phyloP scores from a whole-genome alignment of 352 stramenopile genomes.

The Phytophthora syringae region DNA sequence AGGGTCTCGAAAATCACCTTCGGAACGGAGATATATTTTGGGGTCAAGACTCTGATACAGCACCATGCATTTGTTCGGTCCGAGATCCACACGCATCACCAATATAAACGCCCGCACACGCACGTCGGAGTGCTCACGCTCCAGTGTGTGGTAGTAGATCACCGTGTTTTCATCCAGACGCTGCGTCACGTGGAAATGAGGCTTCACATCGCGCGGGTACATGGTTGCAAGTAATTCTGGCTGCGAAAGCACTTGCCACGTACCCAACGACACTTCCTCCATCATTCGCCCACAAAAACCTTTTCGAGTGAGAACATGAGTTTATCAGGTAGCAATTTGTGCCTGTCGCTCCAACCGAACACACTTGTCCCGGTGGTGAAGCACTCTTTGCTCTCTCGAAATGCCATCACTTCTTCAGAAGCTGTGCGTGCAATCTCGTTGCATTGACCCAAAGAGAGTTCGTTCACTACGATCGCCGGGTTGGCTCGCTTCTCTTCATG shows the following conservation, averaged over 20 bases:
- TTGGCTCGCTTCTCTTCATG: slow-evolving; percentile 55
- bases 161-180: slow-evolving; percentile 61
- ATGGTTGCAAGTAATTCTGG: slow-evolving; percentile 52
- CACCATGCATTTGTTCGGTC: slow-evolving; percentile 43
- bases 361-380: slow-evolving; percentile 54
- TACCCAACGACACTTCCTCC: slow-evolving; percentile 46
- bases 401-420: slow-evolving; percentile 55
- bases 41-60: slow-evolving; percentile 65
- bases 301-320: slow-evolving; percentile 79
- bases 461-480: slow-evolving; percentile 49
- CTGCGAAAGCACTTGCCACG: slow-evolving; percentile 63
- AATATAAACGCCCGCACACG: slow-evolving; percentile 66
- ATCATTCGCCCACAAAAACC: slow-evolving; percentile 42
- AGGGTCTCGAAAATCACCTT: slow-evolving; percentile 49
- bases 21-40: slow-evolving; percentile 54
- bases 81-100: slow-evolving; percentile 58
- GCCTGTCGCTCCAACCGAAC: slow-evolving; percentile 68
- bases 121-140: slow-evolving; percentile 56
- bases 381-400: slow-evolving; percentile 55
- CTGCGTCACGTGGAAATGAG: slow-evolving; percentile 72
- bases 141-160: slow-evolving; percentile 78
- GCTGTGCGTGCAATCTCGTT: slow-evolving; percentile 49
- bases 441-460: slow-evolving; percentile 51
- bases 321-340: slow-evolving; percentile 62
- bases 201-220: slow-evolving; percentile 56